Base-by-base conservation (phyloP, 495 filamentous ascomycete species). In the Hyphodiscus hymeniophilus region DNA sequence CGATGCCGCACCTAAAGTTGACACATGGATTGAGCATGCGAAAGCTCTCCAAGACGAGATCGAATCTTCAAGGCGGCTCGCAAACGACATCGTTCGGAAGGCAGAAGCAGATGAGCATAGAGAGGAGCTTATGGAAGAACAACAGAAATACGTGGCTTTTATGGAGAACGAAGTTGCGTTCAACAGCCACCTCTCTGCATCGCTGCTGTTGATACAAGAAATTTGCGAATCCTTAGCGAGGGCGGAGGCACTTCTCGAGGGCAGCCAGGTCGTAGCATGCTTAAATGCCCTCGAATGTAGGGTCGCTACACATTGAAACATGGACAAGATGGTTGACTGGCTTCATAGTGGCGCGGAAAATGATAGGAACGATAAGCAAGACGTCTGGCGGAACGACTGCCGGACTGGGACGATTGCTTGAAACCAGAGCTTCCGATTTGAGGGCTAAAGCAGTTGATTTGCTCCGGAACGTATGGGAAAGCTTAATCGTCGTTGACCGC, bases 41-140 rank as follows among this genome's bases (percentile, higher is more conserved):
- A 84, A 84, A 61, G 78, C 83, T 42, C 77, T 94, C n/a, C 84
- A 88, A 57, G 72, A 75, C 24, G 90, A 95, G 55, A 86, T 96
- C 48, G 74, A 85, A 55, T 72, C 73, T 28, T 85, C 87, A 15
- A 76, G 82, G 51, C 69, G 72, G 8, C 80, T 82, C 22, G 87
- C 89, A 15, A 79, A 76, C 42, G 77, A 84, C 38, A 92, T 96
- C 38, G 75, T 87, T 7, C 73, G 76, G 46, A 70, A 84, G 48
- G 79, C 87, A 47, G 79, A 87, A 55, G 72, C 76, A 4, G 69
- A 76, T 34, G 68, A 76, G 8, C 67, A 85, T 0, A 71, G 76
- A 40, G 69, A 71, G 38, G 65, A 74, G 17, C 73, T 81, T 13
- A 16, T 55, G 13, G 12, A 47, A 10, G 56, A 59, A 12, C 65